Evolutionary conservation across 257 asterid genomes (phyloP).

Genomic region (Ballota nigra): DNA sequence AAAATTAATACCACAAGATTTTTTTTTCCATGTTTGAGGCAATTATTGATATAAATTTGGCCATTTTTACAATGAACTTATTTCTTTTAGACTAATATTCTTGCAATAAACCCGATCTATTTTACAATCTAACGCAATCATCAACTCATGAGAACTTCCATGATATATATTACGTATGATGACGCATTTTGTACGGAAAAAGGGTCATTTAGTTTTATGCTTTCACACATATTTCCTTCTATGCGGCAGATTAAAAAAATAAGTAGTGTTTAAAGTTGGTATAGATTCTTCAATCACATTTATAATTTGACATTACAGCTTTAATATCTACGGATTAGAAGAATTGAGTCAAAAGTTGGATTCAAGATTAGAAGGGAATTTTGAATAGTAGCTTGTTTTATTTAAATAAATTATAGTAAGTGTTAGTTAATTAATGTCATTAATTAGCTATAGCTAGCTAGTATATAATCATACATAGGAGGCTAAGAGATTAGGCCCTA

Average conservation of each 20-base stretch:
- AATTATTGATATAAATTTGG: no score
- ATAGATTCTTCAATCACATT: conserved; percentile 29
- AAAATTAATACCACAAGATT: no score
- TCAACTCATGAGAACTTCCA: no score
- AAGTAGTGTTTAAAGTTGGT: conserved; percentile 21
- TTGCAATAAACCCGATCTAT: no score
- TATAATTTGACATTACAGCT: conserved; percentile 22
- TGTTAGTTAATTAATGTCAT: neutral
- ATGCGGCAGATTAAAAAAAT: conserved; percentile 20
- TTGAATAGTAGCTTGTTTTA: neutral
- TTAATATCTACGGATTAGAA: conserved; percentile 14
- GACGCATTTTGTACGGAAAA: conserved; percentile 32
- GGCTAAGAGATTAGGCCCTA: neutral
- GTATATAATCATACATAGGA: neutral
- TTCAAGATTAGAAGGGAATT: conserved; percentile 31
- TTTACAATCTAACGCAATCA: no score
- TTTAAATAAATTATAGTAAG: neutral
- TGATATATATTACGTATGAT: conserved; percentile 2
- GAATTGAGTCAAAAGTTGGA: conserved; percentile 29
- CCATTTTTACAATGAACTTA: no score
- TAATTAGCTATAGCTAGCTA: neutral
- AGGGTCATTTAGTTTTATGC: conserved; percentile 14
- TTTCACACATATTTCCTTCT: conserved; percentile 27
- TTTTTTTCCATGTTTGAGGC: no score
- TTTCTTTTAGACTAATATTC: no score